phyloP scores from a whole-genome alignment of 441 rosid genomes.

The Corymbia citriodora region DNA sequence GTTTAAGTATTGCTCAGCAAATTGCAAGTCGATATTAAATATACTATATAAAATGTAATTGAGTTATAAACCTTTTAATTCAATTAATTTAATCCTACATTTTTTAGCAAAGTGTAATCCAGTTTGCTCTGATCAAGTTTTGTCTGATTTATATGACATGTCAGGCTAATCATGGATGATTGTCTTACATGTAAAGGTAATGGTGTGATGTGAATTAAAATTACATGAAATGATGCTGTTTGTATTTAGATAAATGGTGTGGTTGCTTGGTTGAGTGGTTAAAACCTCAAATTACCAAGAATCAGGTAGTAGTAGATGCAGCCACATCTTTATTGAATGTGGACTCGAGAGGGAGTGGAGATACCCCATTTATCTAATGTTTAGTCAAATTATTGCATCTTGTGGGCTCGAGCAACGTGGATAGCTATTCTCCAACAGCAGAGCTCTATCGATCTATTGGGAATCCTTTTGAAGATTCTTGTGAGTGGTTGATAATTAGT shows the following conservation, averaged over 20 bases:
- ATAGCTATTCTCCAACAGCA: too few species aligned
- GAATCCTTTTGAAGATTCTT: too few species aligned
- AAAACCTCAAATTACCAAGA: not conserved
- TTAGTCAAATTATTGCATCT: too few species aligned
- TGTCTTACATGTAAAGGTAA: not conserved
- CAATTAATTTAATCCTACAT: accelerated
- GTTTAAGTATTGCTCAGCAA: not conserved
- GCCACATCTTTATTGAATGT: not conserved
- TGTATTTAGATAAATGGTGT: not conserved
- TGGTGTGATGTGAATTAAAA: not conserved
- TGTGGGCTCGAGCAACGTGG: too few species aligned
- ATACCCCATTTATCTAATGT: too few species aligned
- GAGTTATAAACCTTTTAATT: too few species aligned
- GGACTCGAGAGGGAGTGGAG: too few species aligned
- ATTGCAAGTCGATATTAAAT: too few species aligned
- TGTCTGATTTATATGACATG: not conserved
- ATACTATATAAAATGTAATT: too few species aligned
- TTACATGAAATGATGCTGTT: accelerated
- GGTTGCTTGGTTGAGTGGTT: not conserved
- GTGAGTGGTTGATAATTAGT: not conserved
- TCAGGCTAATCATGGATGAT: not conserved
- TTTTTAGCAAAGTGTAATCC: too few species aligned
- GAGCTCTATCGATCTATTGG: too few species aligned
- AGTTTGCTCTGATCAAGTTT: not conserved
- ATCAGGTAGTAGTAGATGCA: not conserved